Evolutionary conservation across 2,329 filamentous ascomycete genomes (phyloP), one percentile per base, ranked within the genome.

Genomic region (Elsinoe fawcettii): DNA sequence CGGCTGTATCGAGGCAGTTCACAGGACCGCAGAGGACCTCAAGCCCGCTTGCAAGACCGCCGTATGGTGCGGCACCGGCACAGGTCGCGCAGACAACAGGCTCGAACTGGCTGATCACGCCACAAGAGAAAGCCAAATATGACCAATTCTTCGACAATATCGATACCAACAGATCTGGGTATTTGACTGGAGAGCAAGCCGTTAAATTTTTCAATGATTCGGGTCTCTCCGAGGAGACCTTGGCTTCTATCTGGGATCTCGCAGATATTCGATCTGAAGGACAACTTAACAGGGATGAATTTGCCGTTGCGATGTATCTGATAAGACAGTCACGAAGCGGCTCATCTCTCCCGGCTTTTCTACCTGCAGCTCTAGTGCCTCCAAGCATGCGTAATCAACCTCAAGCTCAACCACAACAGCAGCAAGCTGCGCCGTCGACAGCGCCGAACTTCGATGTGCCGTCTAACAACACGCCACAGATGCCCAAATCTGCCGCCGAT

Each of bases 191-290:
- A 62, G 92, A 97, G 66, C 90, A 97, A 71, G 93, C 92, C 2
- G 93, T 97, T 7, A 81, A 84, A 7, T 99, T 97, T 74, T 89
- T 99, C 71, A 92, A 88, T 69, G 90, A 96, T 71, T 96, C 92
- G 0, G 87, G 88, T 58, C 79, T 99, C 12, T 83, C 89, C 0
- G 92, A 97, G 68, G 92, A 96, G 66, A 83, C 83, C 8, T 77
- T 99, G 55, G 93, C 93, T 27, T 88, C 95, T 65, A 95, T 99
- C 62, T 99, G 93, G 93, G 93, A 99, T 70, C 81, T 99, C 27
- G 87, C 93, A 12, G 93, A 99, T 72, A 90, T 96, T 71, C 90
- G 89, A 67, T 93, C 90, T 6, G 87, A 91, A 64, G 93, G 93
- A 9, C 85, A 87, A 58, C 76, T 99, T 58, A 90, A 81, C 47